Percentiles rank a stretch among this genome's conserved stretches.
These are phyloP conservation scores for Pichia paraexigua DNA, from an alignment of 805 yeast genomes.

Conservation along the genomic window DNA sequence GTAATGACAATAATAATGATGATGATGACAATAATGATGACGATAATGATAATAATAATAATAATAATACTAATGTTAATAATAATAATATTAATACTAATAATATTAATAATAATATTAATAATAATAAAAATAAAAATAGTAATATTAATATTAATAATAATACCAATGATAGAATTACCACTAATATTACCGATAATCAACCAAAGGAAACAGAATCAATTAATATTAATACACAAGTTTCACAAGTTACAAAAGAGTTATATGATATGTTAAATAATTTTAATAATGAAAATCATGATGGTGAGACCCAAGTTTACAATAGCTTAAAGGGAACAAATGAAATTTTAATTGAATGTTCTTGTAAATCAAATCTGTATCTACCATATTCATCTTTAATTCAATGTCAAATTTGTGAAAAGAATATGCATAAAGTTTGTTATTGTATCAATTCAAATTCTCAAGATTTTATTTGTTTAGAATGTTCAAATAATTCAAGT, in stretches of 20 bases:
- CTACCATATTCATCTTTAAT: conserved; percentile 10
- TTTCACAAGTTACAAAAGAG: conserved; percentile 22
- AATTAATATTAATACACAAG: conserved; percentile 1
- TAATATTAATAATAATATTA: no score
- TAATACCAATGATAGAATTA: no score
- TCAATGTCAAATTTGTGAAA: conserved; percentile 15
- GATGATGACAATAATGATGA: no score
- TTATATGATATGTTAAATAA: conserved; percentile 10
- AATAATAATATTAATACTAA: no score
- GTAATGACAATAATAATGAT: no score
- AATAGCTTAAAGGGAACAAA: neutral
- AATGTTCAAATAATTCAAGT: conserved; percentile 6
- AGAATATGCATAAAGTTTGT: conserved; percentile 17
- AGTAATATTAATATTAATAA: no score
- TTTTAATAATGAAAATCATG: neutral
- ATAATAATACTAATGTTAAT: no score
- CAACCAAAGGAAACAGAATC: neutral
- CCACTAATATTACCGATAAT: neutral
- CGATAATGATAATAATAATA: neutral
- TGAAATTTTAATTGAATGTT: conserved; percentile 12
- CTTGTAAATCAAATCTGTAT: conserved; percentile 13
- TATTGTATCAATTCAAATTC: conserved; percentile 5
- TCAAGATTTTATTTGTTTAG: conserved; percentile 13
- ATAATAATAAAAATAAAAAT: no score
- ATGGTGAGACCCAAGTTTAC: conserved; percentile 9